A percentile compares a stretch with the other conserved stretches of the same genome.
phyloP scores from a whole-genome alignment of 805 yeast genomes.

The Starmerella vaccinii region DNA sequence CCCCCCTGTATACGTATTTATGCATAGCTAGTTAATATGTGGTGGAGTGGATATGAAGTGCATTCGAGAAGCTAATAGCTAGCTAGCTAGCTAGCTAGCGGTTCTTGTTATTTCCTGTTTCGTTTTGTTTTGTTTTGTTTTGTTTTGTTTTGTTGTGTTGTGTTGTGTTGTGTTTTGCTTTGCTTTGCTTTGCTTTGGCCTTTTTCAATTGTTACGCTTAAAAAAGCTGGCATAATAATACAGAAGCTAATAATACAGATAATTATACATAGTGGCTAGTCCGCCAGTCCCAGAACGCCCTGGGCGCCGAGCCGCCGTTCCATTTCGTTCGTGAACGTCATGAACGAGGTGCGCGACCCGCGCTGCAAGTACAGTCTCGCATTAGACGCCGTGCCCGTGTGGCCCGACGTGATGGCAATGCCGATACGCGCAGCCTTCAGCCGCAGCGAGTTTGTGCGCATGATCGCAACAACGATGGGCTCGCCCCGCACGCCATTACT shows the following conservation, averaged over 20 bases:
- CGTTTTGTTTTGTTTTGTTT: no score
- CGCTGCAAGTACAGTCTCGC: conserved; percentile 25
- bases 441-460: conserved; percentile 30
- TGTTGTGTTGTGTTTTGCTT: no score
- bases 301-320: conserved; percentile 25
- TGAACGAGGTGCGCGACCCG: conserved; percentile 28
- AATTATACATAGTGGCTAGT: not conserved
- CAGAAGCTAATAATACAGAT: not conserved
- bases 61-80: no score
- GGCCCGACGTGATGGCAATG: conserved; percentile 21
- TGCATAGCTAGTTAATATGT: no score
- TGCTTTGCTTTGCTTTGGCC: no score
- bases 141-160: no score
- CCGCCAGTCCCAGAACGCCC: conserved; percentile 7
- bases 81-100: no score
- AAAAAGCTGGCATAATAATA: no score
- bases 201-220: no score
- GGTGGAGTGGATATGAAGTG: no score
- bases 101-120: no score
- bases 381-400: conserved; percentile 17
- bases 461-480: conserved; percentile 29
- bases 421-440: conserved; percentile 29
- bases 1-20: no score
- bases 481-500: conserved; percentile 25
- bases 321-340: conserved; percentile 28